Conservation (phyloP, 2,329 filamentous ascomycete genomes). For the Hypoxylon sp. region DNA sequence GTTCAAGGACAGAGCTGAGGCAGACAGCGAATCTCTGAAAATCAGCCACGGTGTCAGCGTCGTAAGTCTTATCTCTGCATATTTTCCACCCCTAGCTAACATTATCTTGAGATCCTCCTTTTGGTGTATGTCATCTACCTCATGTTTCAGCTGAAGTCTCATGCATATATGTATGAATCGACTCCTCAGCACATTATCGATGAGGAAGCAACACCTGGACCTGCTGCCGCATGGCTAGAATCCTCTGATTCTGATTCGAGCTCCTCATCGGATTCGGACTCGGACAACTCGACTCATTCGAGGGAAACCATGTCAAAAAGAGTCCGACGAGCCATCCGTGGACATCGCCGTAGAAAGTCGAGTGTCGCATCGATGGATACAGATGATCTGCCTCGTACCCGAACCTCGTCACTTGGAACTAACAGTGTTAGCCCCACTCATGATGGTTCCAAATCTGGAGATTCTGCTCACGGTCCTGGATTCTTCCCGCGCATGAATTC, state of each 20-base stretch:
- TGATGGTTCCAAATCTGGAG: constrained; percentile 59
- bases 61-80: constrained; percentile 62
- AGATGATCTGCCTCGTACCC: constrained; percentile 46
- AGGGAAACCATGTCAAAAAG: constrained; percentile 78
- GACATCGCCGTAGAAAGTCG: constrained; percentile 81
- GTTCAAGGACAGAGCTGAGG: constrained; percentile 73
- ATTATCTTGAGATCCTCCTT: constrained; percentile 72
- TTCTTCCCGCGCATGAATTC: constrained; percentile 57
- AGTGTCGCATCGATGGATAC: constrained; percentile 79
- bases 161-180: constrained; percentile 92
- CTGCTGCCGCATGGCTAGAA: constrained; percentile 85
- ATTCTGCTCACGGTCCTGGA: constrained; percentile 56
- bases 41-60: constrained; percentile 93
- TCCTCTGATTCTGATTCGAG: constrained; percentile 72
- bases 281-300: constrained; percentile 75
- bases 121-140: constrained; percentile 88
- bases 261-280: constrained; percentile 75
- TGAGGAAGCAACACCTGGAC: constrained; percentile 88
- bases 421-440: constrained; percentile 53
- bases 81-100: constrained; percentile 44
- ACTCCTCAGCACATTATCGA: constrained; percentile 94
- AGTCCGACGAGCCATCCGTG: constrained; percentile 81
- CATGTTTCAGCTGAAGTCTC: constrained; percentile 91
- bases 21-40: constrained; percentile 80
- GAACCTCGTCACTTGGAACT: constrained; percentile 61